Percentiles rank a stretch among this genome's conserved stretches.
Evolutionary conservation across 805 yeast species (phyloP).

Genomic region (Cyberlindnera galapagoensis): DNA sequence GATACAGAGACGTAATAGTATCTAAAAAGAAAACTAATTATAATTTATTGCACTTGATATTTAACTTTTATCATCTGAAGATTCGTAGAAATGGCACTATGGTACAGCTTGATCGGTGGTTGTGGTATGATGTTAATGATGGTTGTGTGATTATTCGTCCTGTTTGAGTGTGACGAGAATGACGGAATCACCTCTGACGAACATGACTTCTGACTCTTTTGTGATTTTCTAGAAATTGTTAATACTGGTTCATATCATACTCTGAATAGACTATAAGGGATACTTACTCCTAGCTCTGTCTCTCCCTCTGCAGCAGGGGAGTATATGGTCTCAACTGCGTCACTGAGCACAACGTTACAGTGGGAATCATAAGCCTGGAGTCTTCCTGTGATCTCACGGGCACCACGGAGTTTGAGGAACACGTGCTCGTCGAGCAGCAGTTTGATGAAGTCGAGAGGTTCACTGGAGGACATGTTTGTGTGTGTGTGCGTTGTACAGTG

Average conservation of each 20-base stretch:
- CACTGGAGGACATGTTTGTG: slow-evolving; percentile 33
- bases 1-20: slow-evolving; percentile 56
- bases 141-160: too few relatives aligned
- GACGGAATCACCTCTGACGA: slow-evolving; percentile 97
- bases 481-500: too few relatives aligned
- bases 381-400: slow-evolving; percentile 84
- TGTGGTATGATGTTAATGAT: too few relatives aligned
- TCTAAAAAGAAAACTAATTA: too few relatives aligned
- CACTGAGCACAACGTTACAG: slow-evolving; percentile 92
- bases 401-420: slow-evolving; percentile 86
- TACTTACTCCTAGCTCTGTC: too few relatives aligned
- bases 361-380: slow-evolving; percentile 93
- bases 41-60: not conserved
- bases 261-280: too few relatives aligned
- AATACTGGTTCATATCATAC: too few relatives aligned
- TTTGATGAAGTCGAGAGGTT: slow-evolving; percentile 88
- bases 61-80: not conserved
- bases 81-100: too few relatives aligned
- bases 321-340: slow-evolving; percentile 80
- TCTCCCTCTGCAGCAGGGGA: too few relatives aligned
- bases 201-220: slow-evolving; percentile 78
- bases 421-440: slow-evolving; percentile 82
- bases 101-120: too few relatives aligned
- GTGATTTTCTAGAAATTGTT: too few relatives aligned
- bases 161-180: slow-evolving; percentile 79